A percentile compares a stretch with the other conserved stretches of the same genome.
Evolutionary conservation across 192 early-diverging fungal genomes (phyloP).

Genomic region (Rhizoclosmatium sp.): DNA sequence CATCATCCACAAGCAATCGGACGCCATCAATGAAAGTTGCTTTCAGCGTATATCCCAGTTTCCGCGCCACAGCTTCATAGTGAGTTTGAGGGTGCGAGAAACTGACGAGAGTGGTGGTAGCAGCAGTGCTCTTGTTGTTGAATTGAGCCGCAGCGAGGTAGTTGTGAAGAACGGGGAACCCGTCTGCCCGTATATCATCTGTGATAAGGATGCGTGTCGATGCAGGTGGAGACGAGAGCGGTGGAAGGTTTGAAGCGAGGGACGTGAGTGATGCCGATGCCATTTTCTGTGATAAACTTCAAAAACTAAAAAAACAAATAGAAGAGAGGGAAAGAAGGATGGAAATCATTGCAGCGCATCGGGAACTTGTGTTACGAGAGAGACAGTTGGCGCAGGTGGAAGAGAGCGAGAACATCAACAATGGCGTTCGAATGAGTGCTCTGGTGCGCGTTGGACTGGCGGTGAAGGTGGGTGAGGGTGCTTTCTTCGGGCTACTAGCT

Average conservation of each 20-base stretch:
- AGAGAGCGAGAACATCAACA: no score
- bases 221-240: background rate
- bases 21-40: background rate
- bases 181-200: constrained; percentile 1
- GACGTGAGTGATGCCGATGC: background rate
- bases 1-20: background rate
- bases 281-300: no score
- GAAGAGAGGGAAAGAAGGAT: no score
- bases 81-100: background rate
- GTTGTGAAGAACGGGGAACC: background rate
- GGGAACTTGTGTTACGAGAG: no score
- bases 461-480: no score
- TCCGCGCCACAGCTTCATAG: background rate
- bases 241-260: constrained; percentile 2
- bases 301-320: no score
- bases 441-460: no score
- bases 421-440: no score
- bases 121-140: background rate
- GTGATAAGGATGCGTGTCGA: background rate
- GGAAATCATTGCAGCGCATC: no score
- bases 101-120: background rate
- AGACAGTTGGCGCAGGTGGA: no score
- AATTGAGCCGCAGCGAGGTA: background rate
- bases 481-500: no score
- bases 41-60: background rate